phyloP scores from a whole-genome alignment of 164 flowering plant genomes.

The Vitis rotundifolia region DNA sequence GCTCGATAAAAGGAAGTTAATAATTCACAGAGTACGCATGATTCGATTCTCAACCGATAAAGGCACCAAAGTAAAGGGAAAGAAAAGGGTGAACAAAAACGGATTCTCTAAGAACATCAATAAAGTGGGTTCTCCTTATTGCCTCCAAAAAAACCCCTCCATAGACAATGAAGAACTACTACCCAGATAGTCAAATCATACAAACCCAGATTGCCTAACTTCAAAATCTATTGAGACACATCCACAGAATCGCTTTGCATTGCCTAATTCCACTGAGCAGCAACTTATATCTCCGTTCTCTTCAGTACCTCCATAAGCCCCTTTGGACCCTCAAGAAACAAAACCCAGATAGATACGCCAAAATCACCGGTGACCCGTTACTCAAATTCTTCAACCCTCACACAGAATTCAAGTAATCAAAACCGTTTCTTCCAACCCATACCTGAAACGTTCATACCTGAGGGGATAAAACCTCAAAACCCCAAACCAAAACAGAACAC shows the following conservation, averaged over 20 bases:
- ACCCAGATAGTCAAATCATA: conserved; percentile 2
- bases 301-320: no score
- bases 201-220: neutral
- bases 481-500: conserved; percentile 3
- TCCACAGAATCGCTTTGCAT: neutral
- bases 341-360: neutral
- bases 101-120: conserved; percentile 13
- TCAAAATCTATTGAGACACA: conserved; percentile 1
- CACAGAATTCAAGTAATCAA: neutral
- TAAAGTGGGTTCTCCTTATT: conserved; percentile 6
- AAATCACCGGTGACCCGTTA: no score
- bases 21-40: conserved; percentile 8
- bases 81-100: neutral
- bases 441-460: neutral
- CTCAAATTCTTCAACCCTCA: conserved; percentile 1
- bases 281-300: no score
- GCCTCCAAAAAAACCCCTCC: neutral
- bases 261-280: no score
- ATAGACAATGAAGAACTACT: neutral
- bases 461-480: neutral
- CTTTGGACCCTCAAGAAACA: neutral
- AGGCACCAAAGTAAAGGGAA: conserved; percentile 5
- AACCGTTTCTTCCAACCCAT: neutral
- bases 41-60: conserved; percentile 18
- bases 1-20: neutral